Evolutionary conservation across 768 basidiomycete genomes (phyloP).

Genomic region (Lentinula boryana): DNA sequence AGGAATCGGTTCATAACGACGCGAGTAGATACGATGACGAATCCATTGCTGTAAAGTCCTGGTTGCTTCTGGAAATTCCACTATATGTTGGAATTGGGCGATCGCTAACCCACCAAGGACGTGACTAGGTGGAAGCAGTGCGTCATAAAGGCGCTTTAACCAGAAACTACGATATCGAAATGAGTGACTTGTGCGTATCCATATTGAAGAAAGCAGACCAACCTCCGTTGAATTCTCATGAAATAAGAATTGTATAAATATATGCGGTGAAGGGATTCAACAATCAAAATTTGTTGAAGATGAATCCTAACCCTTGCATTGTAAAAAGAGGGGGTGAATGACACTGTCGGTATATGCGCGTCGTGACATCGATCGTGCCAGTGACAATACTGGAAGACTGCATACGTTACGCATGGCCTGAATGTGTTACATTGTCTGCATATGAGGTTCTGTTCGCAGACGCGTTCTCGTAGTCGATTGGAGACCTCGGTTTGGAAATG

Average conservation of each 20-base stretch:
- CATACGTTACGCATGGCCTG: slow-evolving; percentile 31
- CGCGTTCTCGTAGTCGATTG: slow-evolving; percentile 18
- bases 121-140: slow-evolving; percentile 40
- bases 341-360: slow-evolving; percentile 23
- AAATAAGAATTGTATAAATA: neutral
- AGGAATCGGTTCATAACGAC: slow-evolving; percentile 17
- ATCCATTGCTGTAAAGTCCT: slow-evolving; percentile 41
- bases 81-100: slow-evolving; percentile 29
- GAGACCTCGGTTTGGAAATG: slow-evolving; percentile 20
- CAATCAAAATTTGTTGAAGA: slow-evolving; percentile 44
- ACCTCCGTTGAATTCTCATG: neutral
- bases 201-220: neutral
- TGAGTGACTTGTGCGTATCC: neutral
- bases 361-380: slow-evolving; percentile 23
- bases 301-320: slow-evolving; percentile 37
- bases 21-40: slow-evolving; percentile 28
- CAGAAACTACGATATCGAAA: slow-evolving; percentile 28
- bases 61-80: slow-evolving; percentile 29
- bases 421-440: slow-evolving; percentile 26
- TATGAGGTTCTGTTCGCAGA: slow-evolving; percentile 22
- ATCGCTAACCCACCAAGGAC: slow-evolving; percentile 36
- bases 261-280: slow-evolving; percentile 19
- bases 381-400: slow-evolving; percentile 25
- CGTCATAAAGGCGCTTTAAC: slow-evolving; percentile 41
- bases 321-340: slow-evolving; percentile 25